Base-by-base conservation (phyloP, 1,284 basidiomycete genomes). In the Ustilago trichophora region DNA sequence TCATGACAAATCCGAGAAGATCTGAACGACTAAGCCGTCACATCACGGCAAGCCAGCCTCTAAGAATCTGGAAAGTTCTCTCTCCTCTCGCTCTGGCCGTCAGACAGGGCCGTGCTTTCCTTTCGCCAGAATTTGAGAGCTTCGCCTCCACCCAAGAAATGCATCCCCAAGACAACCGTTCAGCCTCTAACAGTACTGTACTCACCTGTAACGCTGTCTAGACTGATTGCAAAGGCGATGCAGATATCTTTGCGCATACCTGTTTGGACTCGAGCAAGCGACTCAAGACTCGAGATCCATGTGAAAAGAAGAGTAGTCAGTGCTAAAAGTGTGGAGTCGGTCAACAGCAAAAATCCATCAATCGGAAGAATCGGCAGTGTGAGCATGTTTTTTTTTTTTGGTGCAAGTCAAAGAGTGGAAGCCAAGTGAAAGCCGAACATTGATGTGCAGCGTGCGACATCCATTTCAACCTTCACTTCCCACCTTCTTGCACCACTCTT, bases 41-140 rank as follows among this genome's bases (percentile, higher is more conserved):
- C n/a, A n/a, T n/a, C n/a, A n/a, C n/a, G n/a, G n/a, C n/a, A 32
- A 26, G 24, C 19, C 8, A 6, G 2, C 3, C 9, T 19, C 19
- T 26, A 27, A 43, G 46, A 53, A 53, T 60, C 57, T 60, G 33
- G 57, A 60, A 60, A 44, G 45, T 60, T 60, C 57, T 48, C 37
- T 40, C 26, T 16, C 15, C 32, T 19, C 18, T 18, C 11, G 12
- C 7, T 21, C 11, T 12, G 8, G 34, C 19, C 18, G 9, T 8
- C 7, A 34, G 32, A 10, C 6, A n/a, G 37, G 13, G 34, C 29
- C 24, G 36, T 54, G 37, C 52, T 55, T 32, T 27, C 37, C 43
- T 10, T 37, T 13, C 27, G 25, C 40, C 49, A 43, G 29, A 41
- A 13, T n/a, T 27, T 41, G 38, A 27, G 18, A n/a, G 22, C 15